phyloP scores from a whole-genome alignment of 306 rosid genomes.

The Sicyos baderoa region DNA sequence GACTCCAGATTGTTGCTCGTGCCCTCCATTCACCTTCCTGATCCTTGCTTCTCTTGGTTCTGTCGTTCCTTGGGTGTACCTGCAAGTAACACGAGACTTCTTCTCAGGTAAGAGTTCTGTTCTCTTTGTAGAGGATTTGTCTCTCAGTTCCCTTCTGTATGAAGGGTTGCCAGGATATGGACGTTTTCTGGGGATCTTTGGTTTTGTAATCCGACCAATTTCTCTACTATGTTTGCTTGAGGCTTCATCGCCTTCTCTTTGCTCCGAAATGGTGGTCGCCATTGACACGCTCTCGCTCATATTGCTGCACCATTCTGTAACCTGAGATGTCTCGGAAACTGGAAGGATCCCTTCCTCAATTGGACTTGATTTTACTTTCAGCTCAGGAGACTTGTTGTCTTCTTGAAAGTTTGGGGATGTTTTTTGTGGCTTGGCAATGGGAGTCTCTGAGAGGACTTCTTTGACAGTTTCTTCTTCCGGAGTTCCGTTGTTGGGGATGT shows the following conservation, averaged over 20 bases:
- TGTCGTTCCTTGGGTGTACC: constrained; percentile 30
- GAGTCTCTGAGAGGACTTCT: constrained; percentile 82
- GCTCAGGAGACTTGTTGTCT: constrained; percentile 24
- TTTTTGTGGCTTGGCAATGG: constrained; percentile 41
- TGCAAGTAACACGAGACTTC: constrained; percentile 18
- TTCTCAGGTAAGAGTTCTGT: too few species aligned
- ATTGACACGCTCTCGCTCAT: constrained; percentile 60
- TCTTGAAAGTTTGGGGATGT: too few species aligned
- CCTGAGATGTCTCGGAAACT: constrained; percentile 34
- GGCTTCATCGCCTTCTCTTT: constrained; percentile 60
- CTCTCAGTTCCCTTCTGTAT: constrained; percentile 29
- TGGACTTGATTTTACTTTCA: neutral
- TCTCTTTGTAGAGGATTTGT: too few species aligned
- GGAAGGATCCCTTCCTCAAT: constrained; percentile 23
- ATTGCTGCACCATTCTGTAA: constrained; percentile 43
- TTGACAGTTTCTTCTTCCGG: constrained; percentile 73
- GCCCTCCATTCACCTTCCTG: constrained; percentile 31
- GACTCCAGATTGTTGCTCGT: constrained; percentile 33
- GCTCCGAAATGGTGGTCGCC: constrained; percentile 48
- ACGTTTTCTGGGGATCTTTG: constrained; percentile 39
- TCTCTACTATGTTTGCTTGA: constrained; percentile 49
- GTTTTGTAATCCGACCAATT: constrained; percentile 23
- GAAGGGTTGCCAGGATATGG: constrained; percentile 32
- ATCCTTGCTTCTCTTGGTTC: constrained; percentile 29
- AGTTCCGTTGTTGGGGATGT: constrained; percentile 16